These are phyloP conservation scores for Plasmodium vivax DNA, from an alignment of 169 alveolate species.

Conservation along the genomic window DNA sequence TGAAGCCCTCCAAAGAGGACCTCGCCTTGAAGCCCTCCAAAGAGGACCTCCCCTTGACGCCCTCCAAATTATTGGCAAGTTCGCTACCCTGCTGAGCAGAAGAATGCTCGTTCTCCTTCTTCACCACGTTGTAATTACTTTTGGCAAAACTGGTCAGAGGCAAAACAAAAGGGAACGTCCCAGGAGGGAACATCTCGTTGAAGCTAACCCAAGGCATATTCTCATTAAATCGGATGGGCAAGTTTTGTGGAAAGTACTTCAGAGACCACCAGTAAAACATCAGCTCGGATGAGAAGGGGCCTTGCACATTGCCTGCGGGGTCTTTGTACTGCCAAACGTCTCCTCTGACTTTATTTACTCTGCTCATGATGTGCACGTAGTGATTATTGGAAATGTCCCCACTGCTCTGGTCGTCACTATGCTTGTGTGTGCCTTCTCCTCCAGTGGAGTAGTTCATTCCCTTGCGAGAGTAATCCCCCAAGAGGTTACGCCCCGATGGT, in stretches of 20 bases:
- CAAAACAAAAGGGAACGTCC: conserved; percentile 77
- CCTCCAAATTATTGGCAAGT: background rate
- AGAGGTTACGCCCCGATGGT: background rate
- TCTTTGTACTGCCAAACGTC: conserved; percentile 86
- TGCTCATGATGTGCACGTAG: conserved; percentile 9
- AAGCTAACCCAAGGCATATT: conserved; percentile 85
- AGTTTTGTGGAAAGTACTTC: conserved; percentile 82
- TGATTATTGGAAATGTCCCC: background rate
- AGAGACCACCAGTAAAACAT: conserved; percentile 84
- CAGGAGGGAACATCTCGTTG: conserved; percentile 80
- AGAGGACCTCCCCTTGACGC: background rate
- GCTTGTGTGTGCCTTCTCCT: background rate
- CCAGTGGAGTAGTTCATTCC: background rate
- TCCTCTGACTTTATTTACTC: conserved; percentile 51
- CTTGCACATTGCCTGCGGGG: conserved; percentile 84
- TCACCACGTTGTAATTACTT: background rate
- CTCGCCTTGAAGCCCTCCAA: background rate
- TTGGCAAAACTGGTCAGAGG: conserved; percentile 61
- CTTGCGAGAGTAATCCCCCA: background rate
- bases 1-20: too few species aligned
- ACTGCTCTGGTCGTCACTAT: background rate
- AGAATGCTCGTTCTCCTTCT: background rate
- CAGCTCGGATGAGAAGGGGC: conserved; percentile 84
- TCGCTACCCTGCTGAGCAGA: background rate
- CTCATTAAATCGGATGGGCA: conserved; percentile 79